phyloP scores from a whole-genome alignment of 2,329 filamentous ascomycete genomes.

The Corniculantispora saksenae region DNA sequence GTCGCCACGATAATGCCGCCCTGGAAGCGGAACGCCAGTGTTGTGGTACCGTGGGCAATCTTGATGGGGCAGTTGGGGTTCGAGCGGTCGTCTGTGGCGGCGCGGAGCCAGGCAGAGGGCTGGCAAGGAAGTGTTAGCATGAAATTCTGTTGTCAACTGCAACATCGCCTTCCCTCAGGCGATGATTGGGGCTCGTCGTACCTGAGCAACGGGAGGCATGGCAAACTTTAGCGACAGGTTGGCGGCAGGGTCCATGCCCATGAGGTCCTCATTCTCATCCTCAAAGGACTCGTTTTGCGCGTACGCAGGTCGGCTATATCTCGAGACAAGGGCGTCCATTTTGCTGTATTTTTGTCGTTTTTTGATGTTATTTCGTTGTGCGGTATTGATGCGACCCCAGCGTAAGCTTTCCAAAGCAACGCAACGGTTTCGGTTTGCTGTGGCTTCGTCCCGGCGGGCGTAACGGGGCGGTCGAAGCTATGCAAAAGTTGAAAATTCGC shows the following conservation, averaged over 20 bases:
- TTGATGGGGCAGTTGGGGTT: slow-evolving; percentile 99
- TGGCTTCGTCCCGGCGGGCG: background rate
- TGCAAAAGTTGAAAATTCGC: background rate
- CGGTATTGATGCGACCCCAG: background rate
- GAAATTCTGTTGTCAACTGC: background rate
- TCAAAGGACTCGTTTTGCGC: slow-evolving; percentile 70
- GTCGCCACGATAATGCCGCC: slow-evolving; percentile 98
- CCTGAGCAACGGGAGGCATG: slow-evolving; percentile 88
- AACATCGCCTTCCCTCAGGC: background rate
- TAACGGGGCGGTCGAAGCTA: background rate
- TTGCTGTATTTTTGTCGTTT: slow-evolving; percentile 15
- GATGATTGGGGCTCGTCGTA: slow-evolving; percentile 46
- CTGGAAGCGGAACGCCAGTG: slow-evolving; percentile 95
- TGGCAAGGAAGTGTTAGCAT: slow-evolving; percentile 38
- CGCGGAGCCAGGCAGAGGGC: slow-evolving; percentile 92
- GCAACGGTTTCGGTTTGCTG: background rate
- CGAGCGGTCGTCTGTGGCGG: slow-evolving; percentile 93
- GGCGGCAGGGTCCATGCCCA: slow-evolving; percentile 71
- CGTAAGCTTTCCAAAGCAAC: background rate
- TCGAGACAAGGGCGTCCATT: slow-evolving; percentile 93
- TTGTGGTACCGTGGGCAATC: slow-evolving; percentile 98
- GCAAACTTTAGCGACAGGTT: slow-evolving; percentile 90
- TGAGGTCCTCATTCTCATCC: slow-evolving; percentile 71
- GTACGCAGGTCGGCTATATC: slow-evolving; percentile 80
- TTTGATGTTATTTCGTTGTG: slow-evolving; percentile 9